Percentiles rank a stretch among this genome's conserved stretches.
Conservation (phyloP, 352 stramenopile species). For the Thalassiosira livingstoniorum region DNA sequence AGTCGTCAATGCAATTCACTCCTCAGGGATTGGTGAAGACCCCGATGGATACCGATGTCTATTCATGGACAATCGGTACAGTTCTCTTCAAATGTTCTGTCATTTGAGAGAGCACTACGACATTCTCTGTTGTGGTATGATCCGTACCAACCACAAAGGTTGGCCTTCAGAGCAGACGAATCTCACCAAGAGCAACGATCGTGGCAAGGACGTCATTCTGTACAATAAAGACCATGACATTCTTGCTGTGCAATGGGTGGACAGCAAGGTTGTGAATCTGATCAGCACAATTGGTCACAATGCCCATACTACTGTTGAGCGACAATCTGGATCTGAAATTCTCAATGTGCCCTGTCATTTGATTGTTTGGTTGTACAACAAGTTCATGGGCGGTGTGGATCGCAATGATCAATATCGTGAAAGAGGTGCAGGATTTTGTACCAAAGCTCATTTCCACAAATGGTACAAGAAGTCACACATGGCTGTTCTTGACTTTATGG, state of each 20-base stretch:
- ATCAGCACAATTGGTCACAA: background rate
- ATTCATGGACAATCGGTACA: background rate
- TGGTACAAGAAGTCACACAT: constrained; percentile 1
- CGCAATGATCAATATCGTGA: background rate
- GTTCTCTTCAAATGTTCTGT: background rate
- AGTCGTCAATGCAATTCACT: no score
- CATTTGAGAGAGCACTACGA: background rate
- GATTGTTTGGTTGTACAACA: background rate
- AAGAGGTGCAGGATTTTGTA: background rate
- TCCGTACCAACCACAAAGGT: background rate
- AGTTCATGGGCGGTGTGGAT: background rate
- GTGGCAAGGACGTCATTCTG: background rate
- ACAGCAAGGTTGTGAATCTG: constrained; percentile 12
- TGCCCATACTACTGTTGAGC: background rate
- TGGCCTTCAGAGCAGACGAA: background rate
- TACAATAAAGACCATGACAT: background rate
- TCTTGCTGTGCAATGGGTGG: background rate
- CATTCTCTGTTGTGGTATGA: background rate
- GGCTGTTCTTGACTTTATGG: background rate
- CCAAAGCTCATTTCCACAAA: background rate
- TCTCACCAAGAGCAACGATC: background rate
- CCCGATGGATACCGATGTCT: background rate
- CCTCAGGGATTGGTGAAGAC: background rate
- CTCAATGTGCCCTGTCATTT: background rate
- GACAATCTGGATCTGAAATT: background rate